These are phyloP conservation scores for Dendrobium catenatum DNA, from an alignment of 106 monocot genomes.

Conservation along the genomic window DNA sequence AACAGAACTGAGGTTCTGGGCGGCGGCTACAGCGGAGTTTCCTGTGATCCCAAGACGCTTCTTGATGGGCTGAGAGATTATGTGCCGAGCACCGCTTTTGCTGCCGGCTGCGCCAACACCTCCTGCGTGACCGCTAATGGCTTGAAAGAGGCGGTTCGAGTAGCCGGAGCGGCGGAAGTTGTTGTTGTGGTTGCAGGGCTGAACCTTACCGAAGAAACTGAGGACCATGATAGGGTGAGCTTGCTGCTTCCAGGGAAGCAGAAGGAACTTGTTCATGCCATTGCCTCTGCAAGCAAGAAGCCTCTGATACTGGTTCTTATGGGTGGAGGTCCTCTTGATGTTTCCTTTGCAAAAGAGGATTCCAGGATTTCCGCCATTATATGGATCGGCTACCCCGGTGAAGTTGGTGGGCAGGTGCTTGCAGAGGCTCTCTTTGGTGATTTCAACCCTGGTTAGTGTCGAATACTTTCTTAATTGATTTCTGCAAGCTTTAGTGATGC, in stretches of 20 bases:
- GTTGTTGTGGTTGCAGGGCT: constrained; percentile 70
- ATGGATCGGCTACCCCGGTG: constrained; percentile 92
- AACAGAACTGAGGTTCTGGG: constrained; percentile 39
- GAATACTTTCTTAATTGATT: neutral
- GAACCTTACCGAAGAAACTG: constrained; percentile 60
- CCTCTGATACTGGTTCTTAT: constrained; percentile 72
- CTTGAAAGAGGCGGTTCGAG: constrained; percentile 42
- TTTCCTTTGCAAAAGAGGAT: constrained; percentile 56
- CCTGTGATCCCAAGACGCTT: constrained; percentile 50
- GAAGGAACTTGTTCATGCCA: constrained; percentile 40
- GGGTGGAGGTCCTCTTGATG: constrained; percentile 80
- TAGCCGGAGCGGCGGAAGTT: constrained; percentile 48
- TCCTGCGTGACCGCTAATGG: constrained; percentile 32
- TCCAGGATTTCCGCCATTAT: constrained; percentile 57
- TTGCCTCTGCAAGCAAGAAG: constrained; percentile 34
- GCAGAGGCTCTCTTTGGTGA: constrained; percentile 75
- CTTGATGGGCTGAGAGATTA: constrained; percentile 50
- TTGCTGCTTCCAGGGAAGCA: constrained; percentile 83
- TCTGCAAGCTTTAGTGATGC: neutral
- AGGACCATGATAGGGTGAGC: constrained; percentile 68
- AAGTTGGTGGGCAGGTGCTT: constrained; percentile 64
- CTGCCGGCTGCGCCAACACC: constrained; percentile 48
- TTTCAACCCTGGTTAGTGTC: constrained; percentile 57
- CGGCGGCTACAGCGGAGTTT: constrained; percentile 69
- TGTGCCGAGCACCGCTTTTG: constrained; percentile 25